Base-by-base conservation (phyloP, 192 early-diverging fungal species). In the Globomyces pollinis-pini region DNA sequence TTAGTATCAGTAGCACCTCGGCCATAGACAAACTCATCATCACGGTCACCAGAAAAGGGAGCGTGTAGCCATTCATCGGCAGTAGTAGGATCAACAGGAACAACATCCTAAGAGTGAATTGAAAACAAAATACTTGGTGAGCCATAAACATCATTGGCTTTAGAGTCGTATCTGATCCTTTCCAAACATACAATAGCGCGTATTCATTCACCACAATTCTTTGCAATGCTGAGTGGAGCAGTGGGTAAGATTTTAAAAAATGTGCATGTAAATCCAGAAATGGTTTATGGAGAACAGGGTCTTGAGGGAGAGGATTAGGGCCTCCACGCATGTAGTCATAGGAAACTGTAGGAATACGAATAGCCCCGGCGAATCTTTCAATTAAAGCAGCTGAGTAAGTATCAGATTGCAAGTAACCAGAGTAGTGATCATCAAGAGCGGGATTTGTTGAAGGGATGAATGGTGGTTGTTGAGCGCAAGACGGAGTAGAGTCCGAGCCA, bases 1-100 rank as follows among this genome's bases (percentile, higher is more conserved):
- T 79, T 79, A 13, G 55, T 57, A 50, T 79, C 76, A 28, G 41
- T 16, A 12, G 41, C n/a, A 5, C 76, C 76, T 29, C 76, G 56
- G 12, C 76, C 76, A 60, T 65, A 69, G 33, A 78, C 56, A 7
- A 28, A 66, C 2, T 62, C 68, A 4, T 65, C 66, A 13, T 51
- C 65, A 18, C 60, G 49, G 12, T 32, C 28, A 4, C 73, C 76
- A 1, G 62, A 55, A 55, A 74, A 79, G 13, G 76, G 76, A 21
- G 61, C 55, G 33, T 62, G 50, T 5, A 42, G 57, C 76, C 76
- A 79, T 34, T 61, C 50, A 16, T 23, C 7, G 5, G 43, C 20
- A 0, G 66, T 73, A 0, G 64, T 56, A 20, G 50, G 38, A 11
- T 67, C 56, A 0, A 79, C 76, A 6, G 67, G 69, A n/a, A 79